These are phyloP conservation scores for Mycena haematopus DNA, from an alignment of 768 basidiomycete genomes.

Conservation along the genomic window DNA sequence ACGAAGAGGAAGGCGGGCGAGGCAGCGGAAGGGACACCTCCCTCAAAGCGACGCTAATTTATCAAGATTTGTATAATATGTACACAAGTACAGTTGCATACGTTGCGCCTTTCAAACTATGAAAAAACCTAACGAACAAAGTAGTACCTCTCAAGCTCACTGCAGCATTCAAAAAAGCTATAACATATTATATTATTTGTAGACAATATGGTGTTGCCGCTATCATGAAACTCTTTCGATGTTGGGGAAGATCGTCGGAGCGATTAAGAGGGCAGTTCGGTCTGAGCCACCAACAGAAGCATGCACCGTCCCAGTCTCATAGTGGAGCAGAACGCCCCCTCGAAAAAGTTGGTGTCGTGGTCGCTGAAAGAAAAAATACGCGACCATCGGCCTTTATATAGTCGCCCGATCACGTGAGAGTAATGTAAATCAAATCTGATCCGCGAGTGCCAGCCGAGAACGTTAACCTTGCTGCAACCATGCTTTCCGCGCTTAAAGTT, in stretches of 20 bases:
- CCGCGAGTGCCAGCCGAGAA: background rate
- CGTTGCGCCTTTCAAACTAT: no score
- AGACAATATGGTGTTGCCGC: constrained; percentile 49
- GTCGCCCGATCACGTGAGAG: background rate
- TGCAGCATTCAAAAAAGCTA: no score
- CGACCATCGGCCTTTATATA: background rate
- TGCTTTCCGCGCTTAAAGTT: constrained; percentile 39
- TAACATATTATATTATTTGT: background rate
- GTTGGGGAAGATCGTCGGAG: constrained; percentile 75
- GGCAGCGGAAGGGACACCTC: constrained; percentile 70
- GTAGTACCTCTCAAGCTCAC: no score
- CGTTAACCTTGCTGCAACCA: constrained; percentile 23
- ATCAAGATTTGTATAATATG: constrained; percentile 8
- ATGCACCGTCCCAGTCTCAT: constrained; percentile 50
- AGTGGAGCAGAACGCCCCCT: constrained; percentile 68
- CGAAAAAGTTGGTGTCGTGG: constrained; percentile 51
- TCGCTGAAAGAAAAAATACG: constrained; percentile 37
- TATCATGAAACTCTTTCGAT: constrained; percentile 86
- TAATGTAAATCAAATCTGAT: background rate
- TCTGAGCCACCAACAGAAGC: constrained; percentile 55
- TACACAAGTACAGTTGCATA: background rate
- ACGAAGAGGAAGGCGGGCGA: constrained; percentile 81
- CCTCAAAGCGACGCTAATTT: constrained; percentile 60
- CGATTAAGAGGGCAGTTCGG: constrained; percentile 77
- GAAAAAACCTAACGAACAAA: no score